phyloP scores from a whole-genome alignment of 257 asterid genomes.

The Striga asiatica region DNA sequence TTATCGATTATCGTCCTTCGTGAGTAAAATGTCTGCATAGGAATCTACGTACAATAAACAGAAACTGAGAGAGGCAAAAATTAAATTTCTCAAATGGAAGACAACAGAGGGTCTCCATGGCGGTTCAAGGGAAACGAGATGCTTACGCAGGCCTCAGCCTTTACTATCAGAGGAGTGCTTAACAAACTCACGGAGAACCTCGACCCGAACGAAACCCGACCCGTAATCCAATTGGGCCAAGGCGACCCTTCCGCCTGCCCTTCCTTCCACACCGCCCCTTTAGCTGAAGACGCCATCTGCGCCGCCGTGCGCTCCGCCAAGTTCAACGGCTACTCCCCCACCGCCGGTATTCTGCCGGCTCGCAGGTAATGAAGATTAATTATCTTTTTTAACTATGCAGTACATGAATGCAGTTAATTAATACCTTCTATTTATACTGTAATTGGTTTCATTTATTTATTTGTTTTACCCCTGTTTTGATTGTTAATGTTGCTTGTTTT shows the following conservation, averaged over 20 bases:
- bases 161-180: slow-evolving; percentile 47
- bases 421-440: not conserved
- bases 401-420: not conserved
- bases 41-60: no score
- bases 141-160: slow-evolving; percentile 30
- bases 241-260: slow-evolving; percentile 90
- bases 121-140: slow-evolving; percentile 39
- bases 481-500: not conserved
- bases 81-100: slow-evolving; percentile 25
- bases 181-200: slow-evolving; percentile 29
- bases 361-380: slow-evolving; percentile 37
- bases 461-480: not conserved
- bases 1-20: no score
- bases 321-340: slow-evolving; percentile 63
- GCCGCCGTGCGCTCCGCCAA: slow-evolving; percentile 47
- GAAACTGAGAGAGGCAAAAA: not conserved
- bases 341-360: slow-evolving; percentile 50
- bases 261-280: slow-evolving; percentile 28
- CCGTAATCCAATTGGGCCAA: slow-evolving; percentile 53
- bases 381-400: not conserved
- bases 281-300: slow-evolving; percentile 56
- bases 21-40: no score
- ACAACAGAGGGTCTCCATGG: slow-evolving; percentile 30
- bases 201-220: slow-evolving; percentile 30
- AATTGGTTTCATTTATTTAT: not conserved